Percentiles rank a stretch among this genome's conserved stretches.
Evolutionary conservation across 2,329 filamentous ascomycete species (phyloP).

Genomic region (Xylariaceae sp.): DNA sequence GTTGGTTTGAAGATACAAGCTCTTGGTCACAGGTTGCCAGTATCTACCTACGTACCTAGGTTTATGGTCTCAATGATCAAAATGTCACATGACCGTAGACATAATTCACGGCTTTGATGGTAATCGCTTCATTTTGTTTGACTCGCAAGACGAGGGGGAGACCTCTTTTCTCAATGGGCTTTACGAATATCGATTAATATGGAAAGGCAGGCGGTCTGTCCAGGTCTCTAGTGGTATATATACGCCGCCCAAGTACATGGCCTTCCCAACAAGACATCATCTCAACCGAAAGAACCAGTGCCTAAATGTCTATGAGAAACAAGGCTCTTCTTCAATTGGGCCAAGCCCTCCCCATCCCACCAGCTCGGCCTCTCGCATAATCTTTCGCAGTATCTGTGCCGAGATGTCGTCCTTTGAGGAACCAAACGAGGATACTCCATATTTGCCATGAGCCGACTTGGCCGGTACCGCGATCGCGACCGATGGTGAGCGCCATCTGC

Average conservation of each 20-base stretch:
- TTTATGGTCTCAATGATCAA: no score
- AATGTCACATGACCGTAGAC: no score
- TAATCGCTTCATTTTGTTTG: no score
- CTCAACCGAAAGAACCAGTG: no score
- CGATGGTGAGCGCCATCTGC: conserved; percentile 48
- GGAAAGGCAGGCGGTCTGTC: no score
- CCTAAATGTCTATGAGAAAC: no score
- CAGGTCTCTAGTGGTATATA: no score
- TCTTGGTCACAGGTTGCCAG: not conserved
- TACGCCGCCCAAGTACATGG: no score
- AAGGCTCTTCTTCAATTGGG: conserved; percentile 27
- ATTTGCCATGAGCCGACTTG: conserved; percentile 39
- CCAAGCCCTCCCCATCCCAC: conserved; percentile 17
- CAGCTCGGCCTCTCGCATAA: conserved; percentile 40
- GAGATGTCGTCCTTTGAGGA: conserved; percentile 47
- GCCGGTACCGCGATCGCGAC: conserved; percentile 45
- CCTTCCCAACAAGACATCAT: no score
- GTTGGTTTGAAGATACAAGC: not conserved
- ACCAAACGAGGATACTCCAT: conserved; percentile 43
- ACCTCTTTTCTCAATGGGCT: no score
- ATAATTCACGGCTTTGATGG: not conserved
- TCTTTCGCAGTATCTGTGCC: conserved; percentile 44
- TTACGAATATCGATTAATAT: no score
- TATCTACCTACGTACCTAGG: not conserved
- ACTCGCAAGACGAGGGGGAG: no score